A percentile compares a stretch with the other conserved stretches of the same genome.
Evolutionary conservation across 441 rosid genomes (phyloP).

Genomic region (Metrosideros polymorpha): DNA sequence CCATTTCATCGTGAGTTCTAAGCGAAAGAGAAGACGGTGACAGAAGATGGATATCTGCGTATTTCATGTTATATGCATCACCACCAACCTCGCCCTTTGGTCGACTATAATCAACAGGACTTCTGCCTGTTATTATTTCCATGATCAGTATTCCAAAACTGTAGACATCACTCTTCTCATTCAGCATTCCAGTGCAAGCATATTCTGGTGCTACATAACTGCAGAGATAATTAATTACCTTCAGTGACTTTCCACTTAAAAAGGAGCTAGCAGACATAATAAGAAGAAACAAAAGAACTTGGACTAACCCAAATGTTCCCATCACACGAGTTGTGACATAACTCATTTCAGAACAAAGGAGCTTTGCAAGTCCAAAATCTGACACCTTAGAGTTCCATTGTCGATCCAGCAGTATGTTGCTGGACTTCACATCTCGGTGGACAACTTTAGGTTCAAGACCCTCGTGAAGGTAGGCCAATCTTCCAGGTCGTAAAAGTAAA

Average conservation of each 20-base stretch:
- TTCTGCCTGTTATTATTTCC: constrained; percentile 90
- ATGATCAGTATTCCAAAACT: constrained; percentile 89
- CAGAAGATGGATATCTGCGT: neutral
- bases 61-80: neutral
- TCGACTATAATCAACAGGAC: constrained; percentile 83
- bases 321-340: constrained; percentile 93
- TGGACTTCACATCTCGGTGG: constrained; percentile 86
- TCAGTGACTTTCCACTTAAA: constrained; percentile 1
- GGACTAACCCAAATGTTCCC: constrained; percentile 94
- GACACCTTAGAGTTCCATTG: constrained; percentile 91
- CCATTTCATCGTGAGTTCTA: neutral
- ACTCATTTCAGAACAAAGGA: constrained; percentile 72
- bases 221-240: neutral
- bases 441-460: constrained; percentile 99
- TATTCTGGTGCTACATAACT: constrained; percentile 98
- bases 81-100: constrained; percentile 77
- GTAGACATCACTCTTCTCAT: constrained; percentile 87
- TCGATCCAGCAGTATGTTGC: constrained; percentile 81
- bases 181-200: constrained; percentile 98
- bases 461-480: constrained; percentile 96
- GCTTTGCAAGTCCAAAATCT: constrained; percentile 97
- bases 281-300: neutral
- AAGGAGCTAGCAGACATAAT: neutral
- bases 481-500: constrained; percentile 10
- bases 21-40: neutral